phyloP scores from a whole-genome alignment of 225 moss, liverwort and hornwort species.

The Takakia lepidozioides region DNA sequence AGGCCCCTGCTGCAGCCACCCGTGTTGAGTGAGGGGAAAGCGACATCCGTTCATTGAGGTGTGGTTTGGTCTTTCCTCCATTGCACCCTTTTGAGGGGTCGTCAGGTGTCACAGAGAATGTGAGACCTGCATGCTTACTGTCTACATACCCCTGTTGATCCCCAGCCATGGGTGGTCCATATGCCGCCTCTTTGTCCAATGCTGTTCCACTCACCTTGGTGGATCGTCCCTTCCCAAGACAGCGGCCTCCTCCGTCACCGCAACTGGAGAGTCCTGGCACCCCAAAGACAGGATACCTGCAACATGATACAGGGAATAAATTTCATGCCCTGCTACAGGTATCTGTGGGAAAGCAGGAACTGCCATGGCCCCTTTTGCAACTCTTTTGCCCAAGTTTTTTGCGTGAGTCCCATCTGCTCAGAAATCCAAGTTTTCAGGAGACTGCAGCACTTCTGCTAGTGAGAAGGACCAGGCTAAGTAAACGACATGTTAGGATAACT shows the following conservation, averaged over 20 bases:
- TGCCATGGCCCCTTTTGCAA: too few relatives aligned
- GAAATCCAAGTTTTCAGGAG: too few relatives aligned
- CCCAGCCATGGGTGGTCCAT: conserved; percentile 38
- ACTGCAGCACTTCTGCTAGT: too few relatives aligned
- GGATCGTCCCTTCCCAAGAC: conserved; percentile 59
- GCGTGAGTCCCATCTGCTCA: too few relatives aligned
- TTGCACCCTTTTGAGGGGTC: conserved; percentile 72
- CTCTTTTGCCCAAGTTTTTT: too few relatives aligned
- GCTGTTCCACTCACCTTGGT: conserved; percentile 50
- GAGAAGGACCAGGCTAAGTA: too few relatives aligned
- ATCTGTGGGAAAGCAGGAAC: conserved; percentile 1
- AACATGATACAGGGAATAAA: conserved; percentile 1
- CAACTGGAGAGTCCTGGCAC: conserved; percentile 48
- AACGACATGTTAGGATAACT: too few relatives aligned
- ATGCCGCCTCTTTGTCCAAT: conserved; percentile 53
- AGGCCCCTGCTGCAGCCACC: conserved; percentile 89
- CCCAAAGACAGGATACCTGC: conserved; percentile 81
- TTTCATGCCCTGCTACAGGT: too few relatives aligned
- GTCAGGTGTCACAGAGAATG: conserved; percentile 48
- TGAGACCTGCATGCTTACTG: conserved; percentile 44
- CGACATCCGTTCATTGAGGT: conserved; percentile 50
- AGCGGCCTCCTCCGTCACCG: conserved; percentile 67
- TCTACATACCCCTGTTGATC: conserved; percentile 40
- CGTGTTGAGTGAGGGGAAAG: conserved; percentile 87
- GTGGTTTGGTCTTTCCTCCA: conserved; percentile 41